Percentiles rank a stretch among this genome's conserved stretches.
These are phyloP conservation scores for Apiospora malaysiana DNA, from an alignment of 2,329 filamentous ascomycete species.

Conservation along the genomic window DNA sequence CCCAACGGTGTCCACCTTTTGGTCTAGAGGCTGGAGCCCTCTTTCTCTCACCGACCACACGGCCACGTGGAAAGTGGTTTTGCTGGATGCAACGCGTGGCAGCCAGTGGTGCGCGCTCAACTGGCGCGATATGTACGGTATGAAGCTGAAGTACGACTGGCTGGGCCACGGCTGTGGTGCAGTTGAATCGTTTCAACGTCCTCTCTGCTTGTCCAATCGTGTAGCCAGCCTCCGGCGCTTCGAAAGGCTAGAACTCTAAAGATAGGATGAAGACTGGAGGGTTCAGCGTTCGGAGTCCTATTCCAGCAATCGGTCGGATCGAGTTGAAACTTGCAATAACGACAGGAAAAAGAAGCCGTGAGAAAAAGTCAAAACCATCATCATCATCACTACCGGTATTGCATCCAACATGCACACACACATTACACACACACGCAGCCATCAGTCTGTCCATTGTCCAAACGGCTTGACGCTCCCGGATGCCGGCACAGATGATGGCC, in stretches of 20 bases:
- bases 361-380: not conserved
- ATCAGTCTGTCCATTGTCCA: not conserved
- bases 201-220: not conserved
- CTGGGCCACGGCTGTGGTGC: not conserved
- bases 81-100: not conserved
- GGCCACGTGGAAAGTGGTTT: conserved; percentile 11
- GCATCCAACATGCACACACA: not conserved
- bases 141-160: conserved; percentile 1
- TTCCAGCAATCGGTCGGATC: not conserved
- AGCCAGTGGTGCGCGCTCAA: not conserved
- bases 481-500: not conserved
- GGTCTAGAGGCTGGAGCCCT: not conserved
- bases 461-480: not conserved
- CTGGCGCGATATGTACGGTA: not conserved
- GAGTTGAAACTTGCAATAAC: not conserved
- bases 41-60: not conserved
- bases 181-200: not conserved
- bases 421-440: not conserved
- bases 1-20: not conserved
- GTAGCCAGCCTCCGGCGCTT: not conserved
- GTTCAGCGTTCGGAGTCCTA: no score
- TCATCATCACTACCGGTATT: not conserved
- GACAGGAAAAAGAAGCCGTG: not conserved
- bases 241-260: not conserved
- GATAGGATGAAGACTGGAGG: no score